A percentile compares a stretch with the other conserved stretches of the same genome.
These are phyloP conservation scores for Fonsecaea nubica DNA, from an alignment of 2,329 filamentous ascomycete species.

Conservation along the genomic window DNA sequence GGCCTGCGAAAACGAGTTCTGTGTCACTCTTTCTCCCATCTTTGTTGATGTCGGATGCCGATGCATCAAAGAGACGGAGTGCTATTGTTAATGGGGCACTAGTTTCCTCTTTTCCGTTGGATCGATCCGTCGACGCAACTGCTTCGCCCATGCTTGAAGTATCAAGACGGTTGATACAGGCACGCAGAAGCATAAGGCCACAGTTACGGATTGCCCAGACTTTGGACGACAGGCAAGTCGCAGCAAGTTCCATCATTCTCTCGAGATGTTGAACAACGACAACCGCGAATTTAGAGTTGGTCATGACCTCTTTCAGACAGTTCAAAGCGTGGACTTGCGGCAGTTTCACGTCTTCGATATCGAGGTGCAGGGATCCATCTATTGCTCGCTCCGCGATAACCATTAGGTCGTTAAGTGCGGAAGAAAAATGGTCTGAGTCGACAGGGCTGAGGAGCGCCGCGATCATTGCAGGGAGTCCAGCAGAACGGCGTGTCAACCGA, in stretches of 20 bases:
- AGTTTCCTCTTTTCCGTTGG: neutral
- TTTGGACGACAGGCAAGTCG: slow-evolving; percentile 76
- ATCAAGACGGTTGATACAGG: slow-evolving; percentile 59
- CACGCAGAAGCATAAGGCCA: slow-evolving; percentile 84
- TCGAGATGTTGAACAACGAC: slow-evolving; percentile 77
- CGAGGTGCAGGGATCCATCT: slow-evolving; percentile 36
- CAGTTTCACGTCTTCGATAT: slow-evolving; percentile 62
- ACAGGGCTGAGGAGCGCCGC: slow-evolving; percentile 78
- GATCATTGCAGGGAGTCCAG: slow-evolving; percentile 86
- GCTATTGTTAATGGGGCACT: slow-evolving; percentile 25
- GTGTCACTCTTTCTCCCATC: slow-evolving; percentile 1
- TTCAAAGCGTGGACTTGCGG: slow-evolving; percentile 96
- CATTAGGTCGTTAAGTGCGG: slow-evolving; percentile 61
- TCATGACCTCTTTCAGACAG: slow-evolving; percentile 89
- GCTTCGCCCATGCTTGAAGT: slow-evolving; percentile 15
- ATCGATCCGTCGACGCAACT: neutral
- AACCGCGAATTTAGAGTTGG: slow-evolving; percentile 75
- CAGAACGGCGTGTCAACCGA: slow-evolving; percentile 84
- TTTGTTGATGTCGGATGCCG: neutral
- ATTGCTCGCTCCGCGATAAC: slow-evolving; percentile 23
- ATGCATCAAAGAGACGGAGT: slow-evolving; percentile 25
- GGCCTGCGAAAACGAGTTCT: slow-evolving; percentile 50
- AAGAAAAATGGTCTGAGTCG: slow-evolving; percentile 63
- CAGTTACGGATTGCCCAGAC: slow-evolving; percentile 97
- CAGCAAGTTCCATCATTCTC: slow-evolving; percentile 77